Evolutionary conservation across 2,329 filamentous ascomycete species (phyloP), one percentile per base, ranked within the genome.

Genomic region (Coccinonectria pachysandricola): DNA sequence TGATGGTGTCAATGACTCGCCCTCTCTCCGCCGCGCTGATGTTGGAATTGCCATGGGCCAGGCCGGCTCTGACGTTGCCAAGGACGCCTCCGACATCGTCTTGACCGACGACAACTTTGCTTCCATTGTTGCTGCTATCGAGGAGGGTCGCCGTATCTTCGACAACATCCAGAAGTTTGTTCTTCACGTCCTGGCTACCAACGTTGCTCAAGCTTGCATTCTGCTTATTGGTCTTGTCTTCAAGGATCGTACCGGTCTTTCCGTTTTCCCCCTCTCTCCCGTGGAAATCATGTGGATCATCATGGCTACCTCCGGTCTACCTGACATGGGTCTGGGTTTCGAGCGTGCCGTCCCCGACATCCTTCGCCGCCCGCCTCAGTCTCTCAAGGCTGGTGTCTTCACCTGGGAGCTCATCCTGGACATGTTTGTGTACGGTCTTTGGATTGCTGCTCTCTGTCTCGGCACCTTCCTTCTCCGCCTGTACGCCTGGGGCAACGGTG

Each of bases 241-340:
- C 60, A 82, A 83, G 53, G 79, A 85, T 40, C 35, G 46, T 2
- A 59, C 59, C 8, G 60, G 65, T 1, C 59, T 81, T 9, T 84
- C 79, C 0, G 79, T 84, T 4, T 85, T 84, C 48, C 79, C 79
- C 0, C 64, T 85, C 3, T 64, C 77, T 0, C 79, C 79, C 0
- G 75, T 85, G n/a, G 73, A 85, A 40, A 82, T 85, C 37, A 64
- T 86, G 24, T 86, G 79, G 80, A 76, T 86, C 38, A 84, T 84
- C 49, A 84, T 85, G 77, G 68, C 82, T 27, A 86, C 79, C 1
- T 81, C 75, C 23, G 75, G 73, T 12, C 63, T 84, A 40, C 79
- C 79, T 2, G 80, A 83, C 38, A 83, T 85, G 73, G 81, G 80
- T 35, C 63, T 86, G 4, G 79, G 80, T 4, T 78, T 83, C 53